phyloP scores from a whole-genome alignment of 208 protist species.

The Trypanosoma brucei region DNA sequence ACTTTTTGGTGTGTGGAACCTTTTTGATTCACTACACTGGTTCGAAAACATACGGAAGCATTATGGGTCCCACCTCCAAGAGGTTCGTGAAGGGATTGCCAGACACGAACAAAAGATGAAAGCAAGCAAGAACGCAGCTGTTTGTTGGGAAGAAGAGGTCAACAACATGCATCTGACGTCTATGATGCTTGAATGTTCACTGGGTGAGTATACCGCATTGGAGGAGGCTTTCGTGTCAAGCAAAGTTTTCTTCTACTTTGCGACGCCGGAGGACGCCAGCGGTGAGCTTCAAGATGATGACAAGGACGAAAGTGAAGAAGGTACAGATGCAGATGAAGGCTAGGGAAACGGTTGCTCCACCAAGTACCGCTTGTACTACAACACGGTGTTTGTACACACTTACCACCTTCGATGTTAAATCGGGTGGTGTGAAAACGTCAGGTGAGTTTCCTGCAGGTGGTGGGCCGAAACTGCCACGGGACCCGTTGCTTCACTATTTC shows the following conservation, averaged over 20 bases:
- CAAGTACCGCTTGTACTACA: background rate
- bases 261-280: background rate
- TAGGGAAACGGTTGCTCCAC: background rate
- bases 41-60: conserved; percentile 70
- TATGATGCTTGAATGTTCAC: conserved; percentile 44
- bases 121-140: conserved; percentile 2
- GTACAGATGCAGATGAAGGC: conserved; percentile 14
- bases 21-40: conserved; percentile 96
- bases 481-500: too few species aligned
- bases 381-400: background rate
- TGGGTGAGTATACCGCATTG: conserved; percentile 52
- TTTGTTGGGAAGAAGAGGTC: conserved; percentile 31
- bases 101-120: conserved; percentile 17
- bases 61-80: conserved; percentile 27
- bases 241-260: conserved; percentile 54
- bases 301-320: conserved; percentile 16
- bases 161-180: conserved; percentile 64
- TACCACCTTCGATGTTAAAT: too few species aligned
- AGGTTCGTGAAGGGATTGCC: conserved; percentile 27
- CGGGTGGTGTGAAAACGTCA: too few species aligned
- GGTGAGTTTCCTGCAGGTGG: too few species aligned
- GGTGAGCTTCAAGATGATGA: conserved; percentile 7
- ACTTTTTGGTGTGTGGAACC: conserved; percentile 89
- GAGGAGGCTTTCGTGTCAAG: conserved; percentile 70
- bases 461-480: too few species aligned